Percentiles rank a stretch among this genome's conserved stretches.
These are phyloP conservation scores for Lactifluus pinguis DNA, from an alignment of 768 basidiomycete genomes.

Conservation along the genomic window DNA sequence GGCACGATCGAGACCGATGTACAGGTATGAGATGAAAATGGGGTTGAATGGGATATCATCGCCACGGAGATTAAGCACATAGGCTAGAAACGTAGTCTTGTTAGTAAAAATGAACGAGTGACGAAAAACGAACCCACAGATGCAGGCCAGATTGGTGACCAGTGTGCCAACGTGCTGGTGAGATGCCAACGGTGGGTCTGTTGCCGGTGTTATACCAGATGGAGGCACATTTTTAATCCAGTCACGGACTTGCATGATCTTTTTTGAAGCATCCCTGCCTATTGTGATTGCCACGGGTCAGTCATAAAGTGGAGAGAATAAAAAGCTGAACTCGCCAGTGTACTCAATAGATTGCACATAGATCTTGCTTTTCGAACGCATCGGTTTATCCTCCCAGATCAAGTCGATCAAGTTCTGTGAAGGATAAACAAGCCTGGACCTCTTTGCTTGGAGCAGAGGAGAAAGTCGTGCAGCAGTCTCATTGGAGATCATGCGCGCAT, in stretches of 20 bases:
- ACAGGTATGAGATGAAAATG: constrained; percentile 82
- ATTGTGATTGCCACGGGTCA: neutral
- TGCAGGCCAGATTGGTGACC: constrained; percentile 58
- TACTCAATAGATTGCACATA: constrained; percentile 64
- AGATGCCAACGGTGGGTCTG: constrained; percentile 45
- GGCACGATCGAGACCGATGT: constrained; percentile 50
- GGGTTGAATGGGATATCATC: constrained; percentile 89
- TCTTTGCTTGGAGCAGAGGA: constrained; percentile 40
- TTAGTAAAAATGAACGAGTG: constrained; percentile 1
- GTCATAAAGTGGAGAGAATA: neutral
- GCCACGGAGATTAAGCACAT: constrained; percentile 82
- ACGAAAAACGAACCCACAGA: constrained; percentile 38
- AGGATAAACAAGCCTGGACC: constrained; percentile 68
- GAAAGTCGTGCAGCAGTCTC: constrained; percentile 57
- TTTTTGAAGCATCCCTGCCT: constrained; percentile 55
- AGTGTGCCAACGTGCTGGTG: constrained; percentile 63
- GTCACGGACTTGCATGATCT: constrained; percentile 58
- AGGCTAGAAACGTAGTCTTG: constrained; percentile 41
- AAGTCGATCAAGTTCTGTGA: constrained; percentile 79
- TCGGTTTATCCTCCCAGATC: constrained; percentile 70
- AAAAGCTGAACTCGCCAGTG: constrained; percentile 35
- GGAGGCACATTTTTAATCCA: constrained; percentile 61
- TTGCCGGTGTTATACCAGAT: constrained; percentile 52
- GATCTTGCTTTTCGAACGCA: constrained; percentile 55
- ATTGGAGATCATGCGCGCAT: constrained; percentile 75